A percentile compares a stretch with the other conserved stretches of the same genome.
Evolutionary conservation across 2,329 filamentous ascomycete species (phyloP).

Genomic region (Bimuria novae-zelandiae): DNA sequence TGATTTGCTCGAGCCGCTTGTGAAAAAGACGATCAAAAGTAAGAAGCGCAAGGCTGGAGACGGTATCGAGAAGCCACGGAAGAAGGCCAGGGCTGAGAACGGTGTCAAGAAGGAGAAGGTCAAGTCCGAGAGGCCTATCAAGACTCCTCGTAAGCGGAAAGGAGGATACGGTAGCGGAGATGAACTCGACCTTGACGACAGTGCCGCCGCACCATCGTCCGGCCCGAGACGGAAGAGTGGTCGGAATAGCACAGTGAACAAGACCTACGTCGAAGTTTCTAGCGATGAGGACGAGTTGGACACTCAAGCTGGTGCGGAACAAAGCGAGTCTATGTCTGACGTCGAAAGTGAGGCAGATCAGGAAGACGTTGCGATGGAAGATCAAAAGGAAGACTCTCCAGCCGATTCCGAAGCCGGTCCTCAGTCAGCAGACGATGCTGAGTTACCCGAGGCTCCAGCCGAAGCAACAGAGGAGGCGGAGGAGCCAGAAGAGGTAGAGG

Average conservation of each 20-base stretch:
- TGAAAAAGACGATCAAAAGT: slow-evolving; percentile 70
- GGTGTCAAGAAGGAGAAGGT: slow-evolving; percentile 37
- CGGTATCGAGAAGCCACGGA: slow-evolving; percentile 33
- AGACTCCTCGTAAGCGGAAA: slow-evolving; percentile 46
- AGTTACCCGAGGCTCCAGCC: slow-evolving; percentile 15
- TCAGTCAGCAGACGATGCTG: slow-evolving; percentile 23
- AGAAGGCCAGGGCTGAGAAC: slow-evolving; percentile 41
- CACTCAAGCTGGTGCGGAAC: slow-evolving; percentile 32
- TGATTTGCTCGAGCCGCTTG: slow-evolving; percentile 75
- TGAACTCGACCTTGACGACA: slow-evolving; percentile 37
- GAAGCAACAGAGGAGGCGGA: slow-evolving; percentile 17
- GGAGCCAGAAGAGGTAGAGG: too few relatives aligned
- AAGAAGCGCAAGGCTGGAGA: slow-evolving; percentile 51
- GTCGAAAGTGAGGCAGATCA: slow-evolving; percentile 22
- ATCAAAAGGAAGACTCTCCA: slow-evolving; percentile 18
- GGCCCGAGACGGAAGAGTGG: slow-evolving; percentile 51
- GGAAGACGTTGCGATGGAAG: slow-evolving; percentile 37
- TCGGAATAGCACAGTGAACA: slow-evolving; percentile 41
- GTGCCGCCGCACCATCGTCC: slow-evolving; percentile 38
- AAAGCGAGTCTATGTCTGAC: slow-evolving; percentile 24
- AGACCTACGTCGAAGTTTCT: slow-evolving; percentile 53
- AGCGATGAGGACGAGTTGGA: slow-evolving; percentile 50
- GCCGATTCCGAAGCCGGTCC: slow-evolving; percentile 17
- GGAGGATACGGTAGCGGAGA: slow-evolving; percentile 37
- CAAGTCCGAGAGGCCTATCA: slow-evolving; percentile 36